These are phyloP conservation scores for Eucommia ulmoides DNA, from an alignment of 257 asterid species.

Conservation along the genomic window DNA sequence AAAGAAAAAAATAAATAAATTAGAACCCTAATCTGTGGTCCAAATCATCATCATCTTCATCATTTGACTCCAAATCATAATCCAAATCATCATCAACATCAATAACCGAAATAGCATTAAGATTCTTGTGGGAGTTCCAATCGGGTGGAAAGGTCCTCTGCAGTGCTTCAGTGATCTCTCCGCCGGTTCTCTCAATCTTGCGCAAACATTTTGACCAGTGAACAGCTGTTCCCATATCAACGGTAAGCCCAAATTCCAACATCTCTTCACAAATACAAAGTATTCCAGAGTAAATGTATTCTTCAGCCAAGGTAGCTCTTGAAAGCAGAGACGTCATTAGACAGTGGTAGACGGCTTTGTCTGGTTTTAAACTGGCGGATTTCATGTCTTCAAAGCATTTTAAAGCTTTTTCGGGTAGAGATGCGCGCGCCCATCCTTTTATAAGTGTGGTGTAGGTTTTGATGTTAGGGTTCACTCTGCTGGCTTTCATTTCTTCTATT, in stretches of 20 bases:
- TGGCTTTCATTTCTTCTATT: conserved; percentile 66
- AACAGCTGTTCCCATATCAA: conserved; percentile 97
- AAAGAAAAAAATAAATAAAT: background rate
- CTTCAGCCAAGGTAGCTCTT: conserved; percentile 82
- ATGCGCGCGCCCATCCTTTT: conserved; percentile 93
- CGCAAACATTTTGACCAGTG: conserved; percentile 85
- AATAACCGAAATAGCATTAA: conserved; percentile 25
- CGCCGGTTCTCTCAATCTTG: conserved; percentile 76
- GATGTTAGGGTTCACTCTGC: conserved; percentile 67
- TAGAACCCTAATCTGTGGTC: background rate
- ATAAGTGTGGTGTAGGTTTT: conserved; percentile 90
- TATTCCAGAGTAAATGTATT: conserved; percentile 50
- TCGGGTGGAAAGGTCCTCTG: conserved; percentile 97
- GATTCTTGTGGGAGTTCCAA: conserved; percentile 74
- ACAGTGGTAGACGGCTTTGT: conserved; percentile 94
- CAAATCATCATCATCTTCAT: conserved; percentile 3
- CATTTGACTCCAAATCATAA: conserved; percentile 9
- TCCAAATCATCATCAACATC: conserved; percentile 17
- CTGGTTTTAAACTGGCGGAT: conserved; percentile 55
- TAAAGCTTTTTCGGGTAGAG: conserved; percentile 91
- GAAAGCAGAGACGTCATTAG: conserved; percentile 81
- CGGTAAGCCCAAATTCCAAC: conserved; percentile 41
- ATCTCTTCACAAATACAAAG: conserved; percentile 57
- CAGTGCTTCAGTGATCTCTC: conserved; percentile 72
- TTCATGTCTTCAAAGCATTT: conserved; percentile 90